Evolutionary conservation across 805 yeast species (phyloP), one percentile per base, ranked within the genome.

Genomic region (Myxozyma geophila): DNA sequence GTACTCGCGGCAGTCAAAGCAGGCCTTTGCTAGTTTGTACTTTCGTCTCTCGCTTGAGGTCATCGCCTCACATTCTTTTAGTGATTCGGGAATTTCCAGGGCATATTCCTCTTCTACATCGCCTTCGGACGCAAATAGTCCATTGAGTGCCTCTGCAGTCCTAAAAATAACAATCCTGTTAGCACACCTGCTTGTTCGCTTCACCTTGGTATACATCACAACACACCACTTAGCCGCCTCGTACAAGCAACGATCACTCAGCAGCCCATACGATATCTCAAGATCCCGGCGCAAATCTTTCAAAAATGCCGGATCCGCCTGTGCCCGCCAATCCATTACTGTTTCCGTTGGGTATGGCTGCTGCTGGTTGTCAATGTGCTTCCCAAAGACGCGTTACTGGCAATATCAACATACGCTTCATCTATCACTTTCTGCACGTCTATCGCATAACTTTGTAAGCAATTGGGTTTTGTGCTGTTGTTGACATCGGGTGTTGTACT

Each of bases 1-100:
- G 73, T 87, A 93, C 75, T 95, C 98, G 70, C 88, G 87, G 71
- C 90, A 85, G 71, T 85, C 88, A 78, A 93, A 90, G 72, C 89
- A 87, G 0, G 89, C 74, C 59, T 85, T 84, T 0, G 93, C 97
- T 35, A 90, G 77, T 15, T 83, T 67, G 35, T 88, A 76, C 63
- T 77, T 83, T 81, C 54, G 74, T 71, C 61, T 85, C 86, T 54
- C 72, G 8, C 61, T 50, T 33, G 59, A 49, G 7, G 62, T 46
- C 64, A 67, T 60, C 41, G 28, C 12, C 41, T 58, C 63, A 2
- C 51, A 52, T 2, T 15, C 15, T 35, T 54, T 19, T 13, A 43
- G 12, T 7, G 59, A n/a, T 12, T 36, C 43, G 12, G 33, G 47
- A 36, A 36, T n/a, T 9, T 15, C 52, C 4, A 13, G 12, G 33